Conservation (phyloP, 2,329 filamentous ascomycete species). For the Chrysoporthe cubensis region DNA sequence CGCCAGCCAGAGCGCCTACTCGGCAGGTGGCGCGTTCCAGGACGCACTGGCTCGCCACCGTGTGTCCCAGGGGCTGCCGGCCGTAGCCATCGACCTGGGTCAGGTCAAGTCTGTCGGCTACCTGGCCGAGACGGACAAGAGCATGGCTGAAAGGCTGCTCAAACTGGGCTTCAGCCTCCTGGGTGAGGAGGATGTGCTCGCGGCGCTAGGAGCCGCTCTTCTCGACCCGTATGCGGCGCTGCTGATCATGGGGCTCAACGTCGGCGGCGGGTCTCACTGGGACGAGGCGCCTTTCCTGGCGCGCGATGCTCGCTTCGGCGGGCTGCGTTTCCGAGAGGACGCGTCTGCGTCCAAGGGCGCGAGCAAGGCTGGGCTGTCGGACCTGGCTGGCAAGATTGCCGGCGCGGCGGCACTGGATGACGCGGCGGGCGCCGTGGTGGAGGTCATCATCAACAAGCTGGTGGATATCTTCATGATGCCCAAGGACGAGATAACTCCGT, state of each 20-base stretch:
- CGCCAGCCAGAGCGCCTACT: constrained; percentile 26
- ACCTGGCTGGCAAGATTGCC: constrained; percentile 21
- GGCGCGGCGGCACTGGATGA: constrained; percentile 27
- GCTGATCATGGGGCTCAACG: constrained; percentile 23
- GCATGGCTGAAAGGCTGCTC: constrained; percentile 28
- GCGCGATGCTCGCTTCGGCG: constrained; percentile 8
- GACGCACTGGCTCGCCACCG: constrained; percentile 37
- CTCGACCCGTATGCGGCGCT: constrained; percentile 22
- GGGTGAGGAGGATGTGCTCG: constrained; percentile 29
- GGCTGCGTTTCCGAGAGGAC: constrained; percentile 25
- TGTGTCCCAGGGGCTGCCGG: constrained; percentile 29
- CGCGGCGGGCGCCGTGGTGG: constrained; percentile 29
- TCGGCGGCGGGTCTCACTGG: constrained; percentile 21
- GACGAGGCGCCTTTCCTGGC: constrained; percentile 29
- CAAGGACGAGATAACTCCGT: constrained; percentile 33
- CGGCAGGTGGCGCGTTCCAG: constrained; percentile 42
- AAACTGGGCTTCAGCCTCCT: constrained; percentile 28
- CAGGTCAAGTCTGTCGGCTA: constrained; percentile 36
- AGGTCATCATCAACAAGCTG: constrained; percentile 33
- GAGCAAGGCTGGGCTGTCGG: constrained; percentile 5
- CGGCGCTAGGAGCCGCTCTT: constrained; percentile 16
- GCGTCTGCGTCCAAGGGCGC: constrained; percentile 18
- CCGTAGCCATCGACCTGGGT: constrained; percentile 33
- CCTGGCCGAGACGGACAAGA: constrained; percentile 29
- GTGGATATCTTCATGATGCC: constrained; percentile 35